Base-by-base conservation (phyloP, 108 stramenopile genomes). In the Nitzschia palea region DNA sequence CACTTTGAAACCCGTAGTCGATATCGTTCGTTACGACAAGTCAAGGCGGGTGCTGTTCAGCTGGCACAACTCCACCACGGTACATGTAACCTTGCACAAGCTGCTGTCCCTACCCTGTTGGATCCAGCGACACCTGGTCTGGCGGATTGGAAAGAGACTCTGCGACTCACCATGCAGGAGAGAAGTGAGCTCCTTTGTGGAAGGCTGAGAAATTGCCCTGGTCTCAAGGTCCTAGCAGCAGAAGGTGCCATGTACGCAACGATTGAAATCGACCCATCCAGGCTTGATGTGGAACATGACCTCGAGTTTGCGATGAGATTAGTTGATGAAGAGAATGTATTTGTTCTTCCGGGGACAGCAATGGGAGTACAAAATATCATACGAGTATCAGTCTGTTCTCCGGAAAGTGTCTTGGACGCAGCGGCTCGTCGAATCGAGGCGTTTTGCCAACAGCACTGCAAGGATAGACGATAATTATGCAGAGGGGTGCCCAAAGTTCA, bases 191-290 rank as follows among this genome's bases (percentile, higher is more conserved):
- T 94, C 12, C 51, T 90, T 1, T 70, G 74, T 34, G 44, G 66
- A 6, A 48, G 66, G n/a, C 52, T 95, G 44, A 62, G 62, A 12
- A 47, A 69, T 5, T 85, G 91, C 26, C 86, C 81, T 44, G 93
- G 93, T 37, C 65, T 95, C 33, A 30, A 67, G 1, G 90, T 93
- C 23, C 61, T 83, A 47, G 56, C 45, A 14, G 84, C 95, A 0
- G 74, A 91, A 34, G 95, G 95, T 4, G 93, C 95, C 56, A 95
- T 96, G 94, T 97, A 97, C 73, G 75, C 78, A 35, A 94, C 95
- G 85, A 81, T 94, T 0, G 67, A 78, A 45, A 71, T 96, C 51
- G 80, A 90, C 48, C 14, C 37, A 15, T 26, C 5, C 15, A 15
- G 30, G 28, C 62, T 76, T 8, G 62, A 34, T n/a, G 44, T 77